Evolutionary conservation across 768 basidiomycete genomes (phyloP).

Genomic region (Filobasidium wieringae): DNA sequence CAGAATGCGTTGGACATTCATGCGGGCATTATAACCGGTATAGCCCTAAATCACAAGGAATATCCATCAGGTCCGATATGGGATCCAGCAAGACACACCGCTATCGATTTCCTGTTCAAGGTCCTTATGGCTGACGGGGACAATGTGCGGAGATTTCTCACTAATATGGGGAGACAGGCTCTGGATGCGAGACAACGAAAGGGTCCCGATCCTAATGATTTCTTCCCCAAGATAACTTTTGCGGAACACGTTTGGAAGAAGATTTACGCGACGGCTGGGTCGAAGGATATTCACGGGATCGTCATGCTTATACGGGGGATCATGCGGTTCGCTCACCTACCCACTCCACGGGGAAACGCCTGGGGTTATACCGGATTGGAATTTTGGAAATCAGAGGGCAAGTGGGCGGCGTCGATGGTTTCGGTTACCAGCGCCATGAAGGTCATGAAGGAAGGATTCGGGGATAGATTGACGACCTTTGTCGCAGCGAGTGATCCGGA

Average conservation of each 20-base stretch:
- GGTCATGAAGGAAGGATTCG: constrained; percentile 53
- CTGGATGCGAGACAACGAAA: constrained; percentile 25
- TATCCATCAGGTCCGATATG: constrained; percentile 42
- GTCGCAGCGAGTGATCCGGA: constrained; percentile 51
- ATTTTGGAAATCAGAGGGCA: constrained; percentile 23
- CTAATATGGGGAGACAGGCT: constrained; percentile 19
- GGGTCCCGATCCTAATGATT: neutral
- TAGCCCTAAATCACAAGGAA: constrained; percentile 43
- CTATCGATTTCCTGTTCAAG: constrained; percentile 40
- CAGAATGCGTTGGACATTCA: constrained; percentile 46
- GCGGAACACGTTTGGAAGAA: constrained; percentile 58
- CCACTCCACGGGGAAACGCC: constrained; percentile 43
- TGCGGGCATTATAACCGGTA: constrained; percentile 43
- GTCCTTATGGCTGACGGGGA: constrained; percentile 37
- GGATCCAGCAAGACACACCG: constrained; percentile 41
- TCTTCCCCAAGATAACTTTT: constrained; percentile 30
- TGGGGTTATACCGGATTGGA: constrained; percentile 28
- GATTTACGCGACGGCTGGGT: constrained; percentile 51
- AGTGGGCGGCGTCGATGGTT: constrained; percentile 42
- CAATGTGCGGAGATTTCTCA: constrained; percentile 26
- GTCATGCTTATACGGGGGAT: constrained; percentile 51
- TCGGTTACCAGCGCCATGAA: constrained; percentile 54
- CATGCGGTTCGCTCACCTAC: constrained; percentile 55
- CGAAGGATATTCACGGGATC: constrained; percentile 51
- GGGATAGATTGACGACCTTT: constrained; percentile 52